These are phyloP conservation scores for Hypholoma sublateritium DNA, from an alignment of 768 basidiomycete species.

Conservation along the genomic window DNA sequence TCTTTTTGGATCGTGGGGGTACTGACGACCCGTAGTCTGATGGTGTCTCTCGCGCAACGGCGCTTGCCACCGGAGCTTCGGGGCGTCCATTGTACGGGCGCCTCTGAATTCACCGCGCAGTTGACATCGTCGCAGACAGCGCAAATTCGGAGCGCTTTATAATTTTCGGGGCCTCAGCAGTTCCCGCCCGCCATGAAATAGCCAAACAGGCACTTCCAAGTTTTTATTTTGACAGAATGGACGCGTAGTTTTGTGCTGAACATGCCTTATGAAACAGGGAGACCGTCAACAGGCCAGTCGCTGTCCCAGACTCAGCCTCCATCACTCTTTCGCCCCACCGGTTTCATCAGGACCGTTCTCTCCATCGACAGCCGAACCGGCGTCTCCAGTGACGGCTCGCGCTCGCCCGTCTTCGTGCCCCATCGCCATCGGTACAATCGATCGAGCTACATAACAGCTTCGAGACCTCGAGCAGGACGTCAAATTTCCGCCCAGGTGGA, in stretches of 20 bases:
- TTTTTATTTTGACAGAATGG: constrained; percentile 11
- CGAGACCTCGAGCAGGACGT: constrained; percentile 74
- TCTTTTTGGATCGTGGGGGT: no score
- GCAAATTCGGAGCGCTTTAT: no score
- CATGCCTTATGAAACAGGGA: constrained; percentile 51
- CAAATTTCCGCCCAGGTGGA: constrained; percentile 65
- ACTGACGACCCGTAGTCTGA: no score
- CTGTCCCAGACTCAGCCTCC: constrained; percentile 46
- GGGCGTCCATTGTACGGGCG: no score
- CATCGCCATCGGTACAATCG: constrained; percentile 64
- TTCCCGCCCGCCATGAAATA: no score
- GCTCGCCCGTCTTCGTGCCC: constrained; percentile 75
- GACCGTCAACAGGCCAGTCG: constrained; percentile 60
- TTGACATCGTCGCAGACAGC: no score
- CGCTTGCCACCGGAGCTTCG: no score
- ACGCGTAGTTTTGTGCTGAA: background rate
- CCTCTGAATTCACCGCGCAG: no score
- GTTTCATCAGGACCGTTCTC: constrained; percentile 67
- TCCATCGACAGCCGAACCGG: constrained; percentile 50
- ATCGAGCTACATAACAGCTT: constrained; percentile 55
- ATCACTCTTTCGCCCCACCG: constrained; percentile 49
- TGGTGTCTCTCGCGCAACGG: no score
- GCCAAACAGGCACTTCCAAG: no score
- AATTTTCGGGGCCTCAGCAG: constrained; percentile 52
- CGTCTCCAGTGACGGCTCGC: constrained; percentile 52